These are phyloP conservation scores for Pholiota adiposa DNA, from an alignment of 1,284 basidiomycete genomes.

Conservation along the genomic window DNA sequence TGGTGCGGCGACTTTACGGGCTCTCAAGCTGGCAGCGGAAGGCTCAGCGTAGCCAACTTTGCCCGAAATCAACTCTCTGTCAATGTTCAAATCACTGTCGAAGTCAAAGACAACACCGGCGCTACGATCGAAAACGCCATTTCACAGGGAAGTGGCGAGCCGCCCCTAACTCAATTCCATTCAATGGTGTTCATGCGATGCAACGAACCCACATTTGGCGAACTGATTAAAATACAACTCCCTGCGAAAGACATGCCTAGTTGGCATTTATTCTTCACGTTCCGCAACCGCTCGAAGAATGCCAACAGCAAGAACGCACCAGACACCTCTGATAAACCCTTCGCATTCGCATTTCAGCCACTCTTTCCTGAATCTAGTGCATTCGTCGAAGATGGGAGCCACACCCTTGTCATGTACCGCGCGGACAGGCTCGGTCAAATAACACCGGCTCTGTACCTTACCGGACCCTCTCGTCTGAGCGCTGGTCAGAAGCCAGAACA, in stretches of 20 bases:
- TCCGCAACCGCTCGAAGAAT: conserved; percentile 76
- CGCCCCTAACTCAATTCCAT: conserved; percentile 79
- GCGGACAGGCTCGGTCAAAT: conserved; percentile 72
- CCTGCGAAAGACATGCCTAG: conserved; percentile 72
- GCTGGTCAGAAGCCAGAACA: conserved; percentile 63
- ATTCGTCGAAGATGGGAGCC: conserved; percentile 91
- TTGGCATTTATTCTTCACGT: conserved; percentile 95
- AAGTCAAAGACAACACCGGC: conserved; percentile 84
- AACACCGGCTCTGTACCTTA: conserved; percentile 71
- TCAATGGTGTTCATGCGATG: conserved; percentile 90
- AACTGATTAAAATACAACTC: conserved; percentile 88
- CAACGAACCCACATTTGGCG: conserved; percentile 89
- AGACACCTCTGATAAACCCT: conserved; percentile 70
- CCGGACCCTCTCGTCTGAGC: conserved; percentile 62
- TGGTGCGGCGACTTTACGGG: conserved; percentile 87
- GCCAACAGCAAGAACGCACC: conserved; percentile 37
- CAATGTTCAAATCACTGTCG: conserved; percentile 90
- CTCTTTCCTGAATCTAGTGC: conserved; percentile 80
- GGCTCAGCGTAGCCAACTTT: conserved; percentile 68
- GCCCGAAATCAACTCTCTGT: conserved; percentile 56
- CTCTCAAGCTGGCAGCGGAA: conserved; percentile 50
- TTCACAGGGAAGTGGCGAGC: conserved; percentile 86
- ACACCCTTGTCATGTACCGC: conserved; percentile 82
- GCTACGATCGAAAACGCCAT: conserved; percentile 76
- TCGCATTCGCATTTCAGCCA: conserved; percentile 93